phyloP scores from a whole-genome alignment of 2,329 filamentous ascomycete species.

The Grosmannia clavigera region DNA sequence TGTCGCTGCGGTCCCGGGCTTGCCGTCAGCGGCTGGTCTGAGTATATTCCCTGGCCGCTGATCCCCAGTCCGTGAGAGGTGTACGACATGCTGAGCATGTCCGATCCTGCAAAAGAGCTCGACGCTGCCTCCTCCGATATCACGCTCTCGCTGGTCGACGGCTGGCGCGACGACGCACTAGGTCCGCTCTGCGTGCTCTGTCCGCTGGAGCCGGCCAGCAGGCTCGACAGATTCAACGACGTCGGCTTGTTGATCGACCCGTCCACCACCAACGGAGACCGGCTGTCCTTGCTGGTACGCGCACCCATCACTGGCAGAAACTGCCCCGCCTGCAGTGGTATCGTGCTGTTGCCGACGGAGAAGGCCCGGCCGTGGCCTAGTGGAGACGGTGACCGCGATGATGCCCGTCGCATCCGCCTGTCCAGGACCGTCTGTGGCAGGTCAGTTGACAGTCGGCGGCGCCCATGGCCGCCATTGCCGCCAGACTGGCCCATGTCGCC shows the following conservation, averaged over 20 bases:
- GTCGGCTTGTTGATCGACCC: conserved; percentile 23
- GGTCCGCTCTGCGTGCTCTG: background rate
- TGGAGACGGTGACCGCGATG: conserved; percentile 41
- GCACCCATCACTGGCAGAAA: conserved; percentile 20
- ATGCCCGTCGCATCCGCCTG: conserved; percentile 38
- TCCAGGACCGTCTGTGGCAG: conserved; percentile 42
- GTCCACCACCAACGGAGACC: conserved; percentile 27
- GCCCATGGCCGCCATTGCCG: conserved; percentile 7
- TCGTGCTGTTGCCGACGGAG: conserved; percentile 27
- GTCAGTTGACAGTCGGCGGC: conserved; percentile 39
- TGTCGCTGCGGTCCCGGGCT: background rate
- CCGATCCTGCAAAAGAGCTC: conserved; percentile 14
- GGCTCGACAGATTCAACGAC: background rate
- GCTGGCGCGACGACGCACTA: conserved; percentile 16
- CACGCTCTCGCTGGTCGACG: conserved; percentile 16
- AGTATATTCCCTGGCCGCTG: conserved; percentile 5
- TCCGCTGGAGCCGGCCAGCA: background rate
- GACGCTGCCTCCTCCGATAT: conserved; percentile 14
- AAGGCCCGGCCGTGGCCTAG: conserved; percentile 35
- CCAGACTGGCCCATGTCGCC: conserved; percentile 29
- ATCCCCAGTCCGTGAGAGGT: conserved; percentile 19
- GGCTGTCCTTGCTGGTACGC: conserved; percentile 17
- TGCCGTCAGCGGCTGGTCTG: background rate
- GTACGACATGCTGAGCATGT: conserved; percentile 20
- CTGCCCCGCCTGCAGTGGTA: conserved; percentile 26